Evolutionary conservation across 176 grass and related monocot genomes (phyloP).

Genomic region (Urochloa ruziziensis): DNA sequence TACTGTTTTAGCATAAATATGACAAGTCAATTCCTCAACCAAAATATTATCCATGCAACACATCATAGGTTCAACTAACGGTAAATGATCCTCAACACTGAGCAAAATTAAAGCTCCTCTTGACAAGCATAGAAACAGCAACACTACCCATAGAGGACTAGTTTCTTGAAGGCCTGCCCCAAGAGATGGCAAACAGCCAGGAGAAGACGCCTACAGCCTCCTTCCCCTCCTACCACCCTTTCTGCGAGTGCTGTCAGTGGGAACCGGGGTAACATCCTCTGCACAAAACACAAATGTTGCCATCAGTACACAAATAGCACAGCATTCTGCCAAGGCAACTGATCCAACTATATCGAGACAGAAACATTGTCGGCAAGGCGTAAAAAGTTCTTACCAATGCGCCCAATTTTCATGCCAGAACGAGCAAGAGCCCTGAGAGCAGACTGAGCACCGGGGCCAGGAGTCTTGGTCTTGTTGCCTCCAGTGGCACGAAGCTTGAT

Average conservation of each 20-base stretch:
- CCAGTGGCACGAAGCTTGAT: conserved; percentile 85
- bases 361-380: background rate
- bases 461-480: conserved; percentile 91
- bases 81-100: conserved; percentile 35
- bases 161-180: conserved; percentile 9
- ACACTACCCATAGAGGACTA: background rate
- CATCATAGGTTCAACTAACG: conserved; percentile 14
- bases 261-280: conserved; percentile 85
- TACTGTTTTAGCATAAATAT: conserved; percentile 7
- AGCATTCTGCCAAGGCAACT: background rate
- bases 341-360: background rate
- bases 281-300: background rate
- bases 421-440: conserved; percentile 92
- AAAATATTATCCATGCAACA: conserved; percentile 32
- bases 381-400: conserved; percentile 51
- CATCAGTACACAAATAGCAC: background rate
- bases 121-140: conserved; percentile 7
- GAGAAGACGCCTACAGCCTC: conserved; percentile 45
- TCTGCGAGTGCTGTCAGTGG: conserved; percentile 80
- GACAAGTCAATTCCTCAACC: background rate
- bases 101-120: conserved; percentile 45
- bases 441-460: conserved; percentile 86
- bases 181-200: background rate
- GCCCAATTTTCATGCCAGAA: conserved; percentile 90
- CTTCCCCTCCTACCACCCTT: conserved; percentile 91